phyloP scores from a whole-genome alignment of 306 rosid genomes.

The Fragaria vesca region DNA sequence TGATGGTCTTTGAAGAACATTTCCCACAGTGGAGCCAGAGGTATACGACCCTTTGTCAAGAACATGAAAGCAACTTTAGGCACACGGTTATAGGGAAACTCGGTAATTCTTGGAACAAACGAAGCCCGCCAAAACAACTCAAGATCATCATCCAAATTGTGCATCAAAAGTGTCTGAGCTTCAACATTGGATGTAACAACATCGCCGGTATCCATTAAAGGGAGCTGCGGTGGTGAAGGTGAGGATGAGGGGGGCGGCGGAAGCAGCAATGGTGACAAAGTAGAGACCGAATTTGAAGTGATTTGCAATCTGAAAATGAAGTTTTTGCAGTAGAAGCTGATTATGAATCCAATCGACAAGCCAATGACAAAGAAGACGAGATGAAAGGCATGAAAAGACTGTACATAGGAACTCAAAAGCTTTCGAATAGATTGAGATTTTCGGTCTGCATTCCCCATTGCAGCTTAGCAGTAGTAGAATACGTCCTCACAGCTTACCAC shows the following conservation, averaged over 20 bases:
- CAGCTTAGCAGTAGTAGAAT: not conserved
- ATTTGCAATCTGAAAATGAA: conserved; percentile 16
- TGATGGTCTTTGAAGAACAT: conserved; percentile 54
- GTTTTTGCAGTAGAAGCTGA: conserved; percentile 33
- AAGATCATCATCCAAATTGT: conserved; percentile 31
- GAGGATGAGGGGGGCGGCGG: conserved; percentile 10
- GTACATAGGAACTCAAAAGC: conserved; percentile 22
- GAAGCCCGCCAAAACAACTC: conserved; percentile 46
- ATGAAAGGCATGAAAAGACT: conserved; percentile 18
- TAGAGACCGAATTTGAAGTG: not conserved
- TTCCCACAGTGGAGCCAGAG: conserved; percentile 54
- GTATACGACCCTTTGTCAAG: conserved; percentile 50
- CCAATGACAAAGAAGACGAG: conserved; percentile 43
- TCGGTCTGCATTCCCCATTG: conserved; percentile 24
- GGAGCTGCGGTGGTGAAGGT: not conserved
- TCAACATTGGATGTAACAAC: conserved; percentile 5
- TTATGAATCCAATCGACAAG: conserved; percentile 40
- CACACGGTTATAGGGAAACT: conserved; percentile 21
- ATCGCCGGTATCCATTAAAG: not conserved
- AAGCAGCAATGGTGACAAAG: not conserved
- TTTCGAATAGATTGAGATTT: conserved; percentile 22
- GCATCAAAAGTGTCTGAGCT: conserved; percentile 29
- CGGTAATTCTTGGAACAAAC: conserved; percentile 31
- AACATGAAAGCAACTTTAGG: conserved; percentile 69
- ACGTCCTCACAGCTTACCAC: not conserved